These are phyloP conservation scores for Tetrahymena malaccensis DNA, from an alignment of 73 alveolate species.

Conservation along the genomic window DNA sequence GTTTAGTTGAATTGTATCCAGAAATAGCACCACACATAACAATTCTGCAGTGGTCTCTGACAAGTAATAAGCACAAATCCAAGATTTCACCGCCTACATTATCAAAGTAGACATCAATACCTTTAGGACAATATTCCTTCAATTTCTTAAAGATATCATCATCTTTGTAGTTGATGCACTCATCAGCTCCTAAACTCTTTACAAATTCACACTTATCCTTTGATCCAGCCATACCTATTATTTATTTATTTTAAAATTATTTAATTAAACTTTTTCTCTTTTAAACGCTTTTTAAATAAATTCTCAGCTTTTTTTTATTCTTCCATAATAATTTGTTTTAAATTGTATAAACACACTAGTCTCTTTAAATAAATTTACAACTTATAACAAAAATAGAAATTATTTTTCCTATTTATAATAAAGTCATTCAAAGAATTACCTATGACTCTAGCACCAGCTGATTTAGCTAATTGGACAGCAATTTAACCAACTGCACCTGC, in stretches of 20 bases:
- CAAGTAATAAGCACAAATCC: constrained; percentile 47
- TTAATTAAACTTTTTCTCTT: neutral
- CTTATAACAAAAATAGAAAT: too few relatives aligned
- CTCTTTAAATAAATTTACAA: too few relatives aligned
- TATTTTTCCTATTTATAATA: too few relatives aligned
- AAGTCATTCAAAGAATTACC: neutral
- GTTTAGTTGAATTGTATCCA: constrained; percentile 27
- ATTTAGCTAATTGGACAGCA: constrained; percentile 67
- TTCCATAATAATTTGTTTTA: too few relatives aligned
- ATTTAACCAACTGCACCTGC: constrained; percentile 77
- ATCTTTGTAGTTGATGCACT: constrained; percentile 54
- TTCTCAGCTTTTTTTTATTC: neutral
- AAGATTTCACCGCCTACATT: constrained; percentile 70
- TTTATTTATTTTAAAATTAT: neutral
- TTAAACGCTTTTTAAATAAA: neutral
- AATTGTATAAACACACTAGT: too few relatives aligned
- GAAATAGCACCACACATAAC: constrained; percentile 50
- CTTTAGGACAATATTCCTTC: constrained; percentile 47
- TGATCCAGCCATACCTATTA: constrained; percentile 56
- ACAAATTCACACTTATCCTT: constrained; percentile 37
- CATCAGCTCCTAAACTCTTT: constrained; percentile 48
- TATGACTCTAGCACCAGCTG: constrained; percentile 41
- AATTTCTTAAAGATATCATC: constrained; percentile 37
- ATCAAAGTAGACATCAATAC: constrained; percentile 63
- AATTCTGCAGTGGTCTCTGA: constrained; percentile 38